These are phyloP conservation scores for Botrytis porri DNA, from an alignment of 2,329 filamentous ascomycete species.

Conservation along the genomic window DNA sequence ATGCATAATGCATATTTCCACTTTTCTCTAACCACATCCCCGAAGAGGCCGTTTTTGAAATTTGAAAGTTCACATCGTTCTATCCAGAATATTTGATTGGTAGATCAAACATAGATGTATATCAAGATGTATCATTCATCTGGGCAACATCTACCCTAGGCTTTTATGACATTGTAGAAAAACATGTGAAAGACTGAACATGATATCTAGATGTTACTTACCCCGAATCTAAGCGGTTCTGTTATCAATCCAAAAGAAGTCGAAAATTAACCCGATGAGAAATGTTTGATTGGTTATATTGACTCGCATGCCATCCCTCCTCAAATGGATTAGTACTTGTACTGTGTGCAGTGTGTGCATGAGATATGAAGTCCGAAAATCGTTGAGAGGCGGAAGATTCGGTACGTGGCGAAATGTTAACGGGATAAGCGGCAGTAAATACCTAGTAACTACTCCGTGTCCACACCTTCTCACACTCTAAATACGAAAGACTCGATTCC, in stretches of 20 bases:
- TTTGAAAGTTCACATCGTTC: background rate
- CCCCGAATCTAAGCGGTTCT: background rate
- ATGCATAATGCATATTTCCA: background rate
- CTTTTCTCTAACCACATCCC: background rate
- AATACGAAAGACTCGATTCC: background rate
- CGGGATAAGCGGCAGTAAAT: background rate
- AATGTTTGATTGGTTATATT: background rate
- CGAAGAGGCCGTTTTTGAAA: background rate
- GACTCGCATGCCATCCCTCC: background rate
- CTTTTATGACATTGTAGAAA: background rate
- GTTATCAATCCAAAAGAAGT: background rate
- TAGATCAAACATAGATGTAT: background rate
- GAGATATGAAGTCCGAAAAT: background rate
- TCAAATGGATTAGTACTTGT: background rate
- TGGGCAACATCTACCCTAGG: background rate
- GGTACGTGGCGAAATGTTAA: background rate
- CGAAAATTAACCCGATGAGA: background rate
- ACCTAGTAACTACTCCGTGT: background rate
- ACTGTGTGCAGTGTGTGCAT: background rate
- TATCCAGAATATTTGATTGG: background rate
- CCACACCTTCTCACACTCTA: background rate
- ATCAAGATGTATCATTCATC: background rate
- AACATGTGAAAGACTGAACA: conserved; percentile 8
- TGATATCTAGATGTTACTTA: background rate
- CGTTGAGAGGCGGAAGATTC: background rate